Evolutionary conservation across 2,329 filamentous ascomycete genomes (phyloP).

Genomic region (Neospermospora avenae): DNA sequence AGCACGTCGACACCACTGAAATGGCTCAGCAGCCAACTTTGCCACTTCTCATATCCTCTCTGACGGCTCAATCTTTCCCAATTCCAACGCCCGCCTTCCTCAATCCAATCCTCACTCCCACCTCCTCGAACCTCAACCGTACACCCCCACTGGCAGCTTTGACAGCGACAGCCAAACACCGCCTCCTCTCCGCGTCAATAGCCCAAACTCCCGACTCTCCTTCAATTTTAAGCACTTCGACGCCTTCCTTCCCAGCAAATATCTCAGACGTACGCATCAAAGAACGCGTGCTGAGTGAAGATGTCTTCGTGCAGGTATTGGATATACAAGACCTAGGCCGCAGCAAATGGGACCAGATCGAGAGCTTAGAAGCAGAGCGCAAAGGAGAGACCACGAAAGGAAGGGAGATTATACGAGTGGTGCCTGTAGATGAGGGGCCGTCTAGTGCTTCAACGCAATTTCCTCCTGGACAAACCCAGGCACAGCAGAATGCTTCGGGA

Average conservation of each 20-base stretch:
- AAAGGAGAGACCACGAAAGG: slow-evolving; percentile 73
- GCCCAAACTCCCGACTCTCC: slow-evolving; percentile 30
- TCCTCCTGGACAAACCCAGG: slow-evolving; percentile 4
- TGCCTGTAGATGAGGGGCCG: slow-evolving; percentile 37
- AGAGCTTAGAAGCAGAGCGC: slow-evolving; percentile 71
- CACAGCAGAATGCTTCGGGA: neutral
- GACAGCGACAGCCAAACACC: slow-evolving; percentile 71
- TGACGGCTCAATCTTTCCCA: slow-evolving; percentile 22
- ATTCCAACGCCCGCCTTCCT: slow-evolving; percentile 24
- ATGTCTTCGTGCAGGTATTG: slow-evolving; percentile 76
- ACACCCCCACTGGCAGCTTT: slow-evolving; percentile 47
- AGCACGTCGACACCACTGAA: neutral
- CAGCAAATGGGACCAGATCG: slow-evolving; percentile 83
- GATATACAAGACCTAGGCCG: slow-evolving; percentile 80
- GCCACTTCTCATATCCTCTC: slow-evolving; percentile 20
- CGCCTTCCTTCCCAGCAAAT: slow-evolving; percentile 54
- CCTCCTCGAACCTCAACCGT: slow-evolving; percentile 5
- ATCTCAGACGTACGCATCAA: slow-evolving; percentile 51
- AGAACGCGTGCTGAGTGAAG: slow-evolving; percentile 54
- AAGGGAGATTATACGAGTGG: slow-evolving; percentile 75
- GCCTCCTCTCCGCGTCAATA: slow-evolving; percentile 76
- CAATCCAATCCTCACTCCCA: slow-evolving; percentile 22
- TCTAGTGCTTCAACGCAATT: slow-evolving; percentile 29
- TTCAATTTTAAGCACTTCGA: slow-evolving; percentile 44
- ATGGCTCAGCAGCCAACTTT: slow-evolving; percentile 20